These are phyloP conservation scores for Epicoccum nigrum DNA, from an alignment of 2,329 filamentous ascomycete species.

Conservation along the genomic window DNA sequence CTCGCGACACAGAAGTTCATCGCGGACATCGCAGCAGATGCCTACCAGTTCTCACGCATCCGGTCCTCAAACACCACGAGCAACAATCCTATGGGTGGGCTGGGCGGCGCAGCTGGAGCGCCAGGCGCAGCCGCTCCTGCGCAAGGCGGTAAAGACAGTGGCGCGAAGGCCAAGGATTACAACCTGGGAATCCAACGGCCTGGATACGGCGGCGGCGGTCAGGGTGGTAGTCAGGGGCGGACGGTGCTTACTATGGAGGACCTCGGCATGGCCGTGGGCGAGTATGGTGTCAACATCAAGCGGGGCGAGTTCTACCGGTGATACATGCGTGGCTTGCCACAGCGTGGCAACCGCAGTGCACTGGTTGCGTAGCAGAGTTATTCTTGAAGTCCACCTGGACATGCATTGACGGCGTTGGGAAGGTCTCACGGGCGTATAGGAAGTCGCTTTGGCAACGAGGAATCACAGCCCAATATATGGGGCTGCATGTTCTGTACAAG, in stretches of 20 bases:
- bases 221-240: slow-evolving; percentile 84
- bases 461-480: slow-evolving; percentile 1
- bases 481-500: slow-evolving; percentile 40
- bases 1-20: slow-evolving; percentile 99
- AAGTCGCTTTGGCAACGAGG: slow-evolving; percentile 1
- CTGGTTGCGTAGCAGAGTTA: neutral
- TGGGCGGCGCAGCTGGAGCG: slow-evolving; percentile 70
- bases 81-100: slow-evolving; percentile 88
- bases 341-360: neutral
- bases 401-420: slow-evolving; percentile 39
- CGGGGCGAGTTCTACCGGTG: slow-evolving; percentile 94
- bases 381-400: slow-evolving; percentile 1
- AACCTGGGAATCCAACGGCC: slow-evolving; percentile 57
- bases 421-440: slow-evolving; percentile 27
- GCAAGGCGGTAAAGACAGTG: slow-evolving; percentile 55
- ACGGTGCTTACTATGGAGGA: slow-evolving; percentile 99
- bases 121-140: slow-evolving; percentile 61
- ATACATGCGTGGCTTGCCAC: slow-evolving; percentile 21
- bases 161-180: slow-evolving; percentile 53
- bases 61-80: slow-evolving; percentile 88
- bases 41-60: slow-evolving; percentile 97
- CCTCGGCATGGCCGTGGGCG: slow-evolving; percentile 93
- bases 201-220: slow-evolving; percentile 77
- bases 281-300: slow-evolving; percentile 98
- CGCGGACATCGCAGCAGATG: slow-evolving; percentile 94